Percentiles rank a stretch among this genome's conserved stretches.
These are phyloP conservation scores for Candida takata DNA, from an alignment of 805 yeast species.

Conservation along the genomic window DNA sequence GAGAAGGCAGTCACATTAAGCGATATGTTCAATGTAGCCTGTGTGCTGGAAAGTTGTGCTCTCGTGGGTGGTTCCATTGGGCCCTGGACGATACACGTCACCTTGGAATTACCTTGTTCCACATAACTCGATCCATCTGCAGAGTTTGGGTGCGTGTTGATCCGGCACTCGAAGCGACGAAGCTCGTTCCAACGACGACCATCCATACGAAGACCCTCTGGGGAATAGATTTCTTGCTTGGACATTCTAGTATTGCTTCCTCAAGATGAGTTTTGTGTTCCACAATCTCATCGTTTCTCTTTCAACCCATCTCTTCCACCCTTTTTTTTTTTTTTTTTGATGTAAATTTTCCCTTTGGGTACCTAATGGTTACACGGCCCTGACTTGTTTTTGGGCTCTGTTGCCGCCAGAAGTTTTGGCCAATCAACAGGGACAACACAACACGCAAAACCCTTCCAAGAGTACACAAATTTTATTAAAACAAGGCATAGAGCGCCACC, in stretches of 20 bases:
- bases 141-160: constrained; percentile 82
- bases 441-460: neutral
- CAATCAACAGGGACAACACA: neutral
- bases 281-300: too few species aligned
- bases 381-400: neutral
- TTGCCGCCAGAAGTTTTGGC: too few species aligned
- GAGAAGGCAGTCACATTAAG: constrained; percentile 77
- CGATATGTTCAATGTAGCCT: constrained; percentile 55
- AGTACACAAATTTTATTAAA: too few species aligned
- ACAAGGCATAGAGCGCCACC: too few species aligned
- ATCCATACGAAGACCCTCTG: constrained; percentile 89
- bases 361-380: constrained; percentile 1
- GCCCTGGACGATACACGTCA: constrained; percentile 78
- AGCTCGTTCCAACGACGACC: constrained; percentile 95
- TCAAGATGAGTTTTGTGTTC: too few species aligned
- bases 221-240: constrained; percentile 79
- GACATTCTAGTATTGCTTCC: too few species aligned
- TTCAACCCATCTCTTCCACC: too few species aligned
- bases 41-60: constrained; percentile 41
- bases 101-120: constrained; percentile 88
- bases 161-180: constrained; percentile 69
- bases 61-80: constrained; percentile 75
- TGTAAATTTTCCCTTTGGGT: neutral
- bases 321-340: too few species aligned
- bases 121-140: constrained; percentile 91